Percentiles rank a stretch among this genome's conserved stretches.
These are phyloP conservation scores for Trypanosoma congolense DNA, from an alignment of 208 protist genomes.

Conservation along the genomic window DNA sequence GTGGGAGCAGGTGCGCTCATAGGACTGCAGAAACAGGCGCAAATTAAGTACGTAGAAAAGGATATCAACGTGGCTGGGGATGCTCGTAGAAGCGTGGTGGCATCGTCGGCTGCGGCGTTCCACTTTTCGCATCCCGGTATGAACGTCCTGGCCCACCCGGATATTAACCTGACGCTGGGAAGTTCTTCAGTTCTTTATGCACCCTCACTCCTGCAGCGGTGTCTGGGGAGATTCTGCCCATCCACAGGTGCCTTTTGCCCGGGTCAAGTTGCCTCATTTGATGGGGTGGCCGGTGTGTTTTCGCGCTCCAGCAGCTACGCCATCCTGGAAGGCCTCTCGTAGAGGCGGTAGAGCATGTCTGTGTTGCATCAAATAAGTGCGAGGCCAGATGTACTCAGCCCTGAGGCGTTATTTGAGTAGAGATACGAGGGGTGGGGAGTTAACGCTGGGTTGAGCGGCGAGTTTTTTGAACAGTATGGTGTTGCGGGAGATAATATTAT, in stretches of 20 bases:
- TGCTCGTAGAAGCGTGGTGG: conserved; percentile 57
- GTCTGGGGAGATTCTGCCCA: conserved; percentile 55
- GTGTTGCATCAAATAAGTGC: no score
- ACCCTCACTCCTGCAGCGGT: conserved; percentile 69
- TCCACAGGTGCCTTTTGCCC: conserved; percentile 70
- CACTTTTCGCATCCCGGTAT: conserved; percentile 83
- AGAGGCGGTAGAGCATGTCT: no score
- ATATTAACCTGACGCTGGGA: conserved; percentile 58
- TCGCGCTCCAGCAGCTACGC: conserved; percentile 72
- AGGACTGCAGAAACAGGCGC: conserved; percentile 38
- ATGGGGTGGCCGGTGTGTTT: conserved; percentile 43
- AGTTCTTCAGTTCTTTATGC: conserved; percentile 46
- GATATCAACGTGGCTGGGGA: conserved; percentile 74
- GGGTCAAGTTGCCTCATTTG: conserved; percentile 65
- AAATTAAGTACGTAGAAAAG: conserved; percentile 53
- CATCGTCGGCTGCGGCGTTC: conserved; percentile 57
- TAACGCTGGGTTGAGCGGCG: no score
- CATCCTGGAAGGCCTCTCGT: conserved; percentile 67
- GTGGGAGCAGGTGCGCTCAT: conserved; percentile 59
- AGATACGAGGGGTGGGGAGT: no score
- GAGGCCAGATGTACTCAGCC: no score
- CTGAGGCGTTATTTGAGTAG: no score
- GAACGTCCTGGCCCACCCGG: conserved; percentile 62
- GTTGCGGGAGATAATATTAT: no score
- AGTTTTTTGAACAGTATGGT: no score